Evolutionary conservation across 257 asterid genomes (phyloP).

Genomic region (Lycium ferocissimum): DNA sequence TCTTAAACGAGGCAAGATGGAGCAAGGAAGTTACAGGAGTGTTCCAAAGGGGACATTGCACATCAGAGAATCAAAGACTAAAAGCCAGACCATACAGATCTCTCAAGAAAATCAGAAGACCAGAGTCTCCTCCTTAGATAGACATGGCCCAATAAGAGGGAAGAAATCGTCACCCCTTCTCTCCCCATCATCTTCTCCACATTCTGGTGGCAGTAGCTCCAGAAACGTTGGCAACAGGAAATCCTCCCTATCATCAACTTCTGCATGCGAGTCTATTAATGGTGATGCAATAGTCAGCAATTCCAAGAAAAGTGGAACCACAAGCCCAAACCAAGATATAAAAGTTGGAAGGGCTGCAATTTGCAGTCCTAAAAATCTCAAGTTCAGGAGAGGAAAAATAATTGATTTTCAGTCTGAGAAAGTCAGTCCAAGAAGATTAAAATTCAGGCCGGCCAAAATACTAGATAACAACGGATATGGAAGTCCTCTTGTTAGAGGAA

Average conservation of each 20-base stretch:
- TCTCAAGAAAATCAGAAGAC: background rate
- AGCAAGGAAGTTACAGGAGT: background rate
- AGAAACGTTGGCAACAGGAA: conserved; percentile 21
- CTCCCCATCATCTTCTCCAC: background rate
- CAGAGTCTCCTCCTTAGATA: conserved; percentile 9
- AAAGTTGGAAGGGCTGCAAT: conserved; percentile 17
- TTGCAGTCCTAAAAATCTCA: conserved; percentile 26
- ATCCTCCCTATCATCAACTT: conserved; percentile 24
- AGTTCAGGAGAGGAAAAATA: conserved; percentile 23
- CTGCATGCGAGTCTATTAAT: conserved; percentile 3
- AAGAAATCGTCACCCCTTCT: background rate
- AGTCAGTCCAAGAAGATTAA: conserved; percentile 16
- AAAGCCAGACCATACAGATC: conserved; percentile 19
- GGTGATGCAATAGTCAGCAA: conserved; percentile 1
- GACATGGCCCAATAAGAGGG: conserved; percentile 23
- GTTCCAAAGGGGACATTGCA: conserved; percentile 15
- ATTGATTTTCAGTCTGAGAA: conserved; percentile 20
- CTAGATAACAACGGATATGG: conserved; percentile 23
- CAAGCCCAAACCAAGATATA: conserved; percentile 6
- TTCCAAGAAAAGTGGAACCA: conserved; percentile 21
- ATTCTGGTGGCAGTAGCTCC: conserved; percentile 25
- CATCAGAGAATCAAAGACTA: conserved; percentile 23
- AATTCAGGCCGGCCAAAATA: conserved; percentile 25
- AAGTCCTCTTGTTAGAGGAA: conserved; percentile 6
- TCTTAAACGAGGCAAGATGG: conserved; percentile 24